Evolutionary conservation across 2,329 filamentous ascomycete species (phyloP), one percentile per base, ranked within the genome.

Genomic region (Aspergillus glaucus): DNA sequence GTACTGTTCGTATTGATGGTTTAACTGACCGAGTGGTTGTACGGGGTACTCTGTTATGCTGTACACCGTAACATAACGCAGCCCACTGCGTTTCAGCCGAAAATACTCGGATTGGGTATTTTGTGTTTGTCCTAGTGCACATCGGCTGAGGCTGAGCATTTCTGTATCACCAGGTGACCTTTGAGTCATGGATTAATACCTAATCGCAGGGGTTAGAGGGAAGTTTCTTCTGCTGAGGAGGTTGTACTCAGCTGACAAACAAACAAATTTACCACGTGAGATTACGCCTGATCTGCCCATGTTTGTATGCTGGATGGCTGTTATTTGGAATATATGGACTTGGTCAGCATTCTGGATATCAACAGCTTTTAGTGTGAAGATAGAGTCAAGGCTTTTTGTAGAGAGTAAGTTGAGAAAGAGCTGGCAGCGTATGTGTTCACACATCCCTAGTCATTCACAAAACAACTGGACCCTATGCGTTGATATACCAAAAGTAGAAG

Each of bases 101-200:
- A 19, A 45, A 52, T 32, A 12, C 39, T 17, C 19, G 41, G 22
- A 39, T 50, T 48, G 53, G 46, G 10, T 22, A 21, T 40, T 40
- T 40, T 21, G 51, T 55, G 26, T 19, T 21, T 40, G 37, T 40
- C 17, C 37, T 19, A 40, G 37, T 40, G 24, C 1, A 56, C 48
- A 28, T 43, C 41, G n/a, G 6, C 24, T 28, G 24, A 26, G 41
- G 22, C 21, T 43, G 41, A 43, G 22, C 41, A 28, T 28, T 17
- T n/a, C 21, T 43, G 24, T 43, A 28, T 5, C 22, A 43, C 12
- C 21, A 43, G 14, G n/a, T 43, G 41, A 28, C 17, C 17, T 40
- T 19, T 12, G 19, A n/a, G 17, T 30, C 26, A 30, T 30, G 34
- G n/a, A 37, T 4, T 12, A 40, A 19, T 40, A 17, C 9, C 4